These are phyloP conservation scores for Mentha longifolia DNA, from an alignment of 257 asterid genomes.

Conservation along the genomic window DNA sequence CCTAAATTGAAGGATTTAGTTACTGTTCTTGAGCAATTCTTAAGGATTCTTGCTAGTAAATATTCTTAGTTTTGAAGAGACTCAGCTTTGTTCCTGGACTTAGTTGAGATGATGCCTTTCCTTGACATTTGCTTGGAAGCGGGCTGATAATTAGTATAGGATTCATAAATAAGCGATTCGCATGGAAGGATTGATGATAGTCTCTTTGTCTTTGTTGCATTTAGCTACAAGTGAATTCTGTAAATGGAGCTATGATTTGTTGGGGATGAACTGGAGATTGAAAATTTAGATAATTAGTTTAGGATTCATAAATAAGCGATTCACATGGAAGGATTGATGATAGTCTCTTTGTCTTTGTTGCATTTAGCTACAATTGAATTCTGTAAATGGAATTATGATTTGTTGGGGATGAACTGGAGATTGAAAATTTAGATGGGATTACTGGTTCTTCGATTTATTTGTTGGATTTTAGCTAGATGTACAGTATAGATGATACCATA, in stretches of 20 bases:
- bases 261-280: not conserved
- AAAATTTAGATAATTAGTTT: not conserved
- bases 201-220: not conserved
- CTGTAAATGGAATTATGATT: not conserved
- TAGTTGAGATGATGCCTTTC: not conserved
- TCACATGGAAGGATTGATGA: not conserved
- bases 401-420: not conserved
- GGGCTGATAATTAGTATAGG: conserved; percentile 7
- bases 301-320: conserved; percentile 12
- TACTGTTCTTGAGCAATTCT: not conserved
- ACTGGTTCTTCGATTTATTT: not conserved
- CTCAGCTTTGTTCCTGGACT: not conserved
- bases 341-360: not conserved
- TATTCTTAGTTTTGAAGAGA: not conserved
- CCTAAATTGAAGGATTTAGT: not conserved
- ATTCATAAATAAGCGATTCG: conserved; percentile 10
- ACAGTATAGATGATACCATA: too few relatives aligned
- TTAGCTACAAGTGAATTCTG: not conserved
- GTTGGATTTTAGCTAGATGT: not conserved
- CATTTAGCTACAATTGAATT: not conserved
- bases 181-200: not conserved
- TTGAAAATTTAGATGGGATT: not conserved
- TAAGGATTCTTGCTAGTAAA: not conserved
- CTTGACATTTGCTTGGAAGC: not conserved
- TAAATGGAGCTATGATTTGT: not conserved